These are phyloP conservation scores for Blastobotrys parvus DNA, from an alignment of 805 yeast genomes.

Conservation along the genomic window DNA sequence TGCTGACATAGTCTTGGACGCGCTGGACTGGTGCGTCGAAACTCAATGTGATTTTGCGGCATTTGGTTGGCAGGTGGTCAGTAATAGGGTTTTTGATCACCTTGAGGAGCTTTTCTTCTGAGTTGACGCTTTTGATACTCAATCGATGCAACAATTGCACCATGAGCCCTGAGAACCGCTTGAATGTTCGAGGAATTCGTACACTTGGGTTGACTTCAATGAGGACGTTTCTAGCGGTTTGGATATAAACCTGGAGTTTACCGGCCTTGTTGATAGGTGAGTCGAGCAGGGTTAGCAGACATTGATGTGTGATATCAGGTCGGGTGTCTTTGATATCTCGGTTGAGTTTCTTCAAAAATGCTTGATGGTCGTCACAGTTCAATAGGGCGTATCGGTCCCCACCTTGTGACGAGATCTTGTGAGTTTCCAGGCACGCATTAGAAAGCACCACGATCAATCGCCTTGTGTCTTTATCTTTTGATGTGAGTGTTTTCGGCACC, in stretches of 20 bases:
- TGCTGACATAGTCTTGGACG: slow-evolving; percentile 79
- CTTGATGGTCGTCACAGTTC: slow-evolving; percentile 98
- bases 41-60: slow-evolving; percentile 86
- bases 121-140: slow-evolving; percentile 87
- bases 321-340: slow-evolving; percentile 96
- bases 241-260: slow-evolving; percentile 89
- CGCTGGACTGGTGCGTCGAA: slow-evolving; percentile 84
- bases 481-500: slow-evolving; percentile 71
- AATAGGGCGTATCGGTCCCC: slow-evolving; percentile 89
- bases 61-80: slow-evolving; percentile 92
- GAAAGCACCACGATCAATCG: slow-evolving; percentile 90
- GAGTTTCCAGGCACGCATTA: slow-evolving; percentile 93
- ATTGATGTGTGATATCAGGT: slow-evolving; percentile 99
- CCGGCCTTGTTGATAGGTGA: slow-evolving; percentile 99
- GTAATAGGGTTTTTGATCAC: slow-evolving; percentile 97
- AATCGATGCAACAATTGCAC: slow-evolving; percentile 90
- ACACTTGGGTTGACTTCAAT: slow-evolving; percentile 95
- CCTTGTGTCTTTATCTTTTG: slow-evolving; percentile 79
- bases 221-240: slow-evolving; percentile 89
- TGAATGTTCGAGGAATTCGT: slow-evolving; percentile 96
- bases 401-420: slow-evolving; percentile 67
- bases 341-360: slow-evolving; percentile 88
- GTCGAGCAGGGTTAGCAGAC: slow-evolving; percentile 85
- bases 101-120: slow-evolving; percentile 86
- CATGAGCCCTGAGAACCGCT: slow-evolving; percentile 96